Evolutionary conservation across 2,329 filamentous ascomycete species (phyloP).

Genomic region (Calonectria montana): DNA sequence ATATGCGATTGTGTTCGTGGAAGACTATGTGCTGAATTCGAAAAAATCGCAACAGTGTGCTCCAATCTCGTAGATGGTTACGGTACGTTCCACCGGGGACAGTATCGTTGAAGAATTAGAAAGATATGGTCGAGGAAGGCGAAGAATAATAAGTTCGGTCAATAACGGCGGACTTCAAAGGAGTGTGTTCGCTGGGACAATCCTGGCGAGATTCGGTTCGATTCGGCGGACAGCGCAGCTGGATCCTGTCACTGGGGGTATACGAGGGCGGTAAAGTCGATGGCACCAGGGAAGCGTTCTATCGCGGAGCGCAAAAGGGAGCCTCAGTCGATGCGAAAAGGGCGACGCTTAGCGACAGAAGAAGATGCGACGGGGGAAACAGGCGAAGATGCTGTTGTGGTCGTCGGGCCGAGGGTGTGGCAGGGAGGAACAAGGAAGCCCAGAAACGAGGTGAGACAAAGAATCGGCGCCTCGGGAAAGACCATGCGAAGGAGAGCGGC

Average conservation of each 20-base stretch:
- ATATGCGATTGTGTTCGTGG: conserved; percentile 6
- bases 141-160: conserved; percentile 26
- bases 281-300: conserved; percentile 21
- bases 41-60: conserved; percentile 15
- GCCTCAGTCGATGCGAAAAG: conserved; percentile 22
- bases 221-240: conserved; percentile 44
- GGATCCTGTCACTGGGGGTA: conserved; percentile 38
- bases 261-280: conserved; percentile 30
- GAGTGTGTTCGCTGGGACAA: conserved; percentile 36
- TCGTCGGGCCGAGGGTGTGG: conserved; percentile 41
- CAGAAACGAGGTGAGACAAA: conserved; percentile 46
- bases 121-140: conserved; percentile 32
- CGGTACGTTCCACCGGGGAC: conserved; percentile 36
- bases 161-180: conserved; percentile 29
- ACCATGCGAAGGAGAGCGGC: conserved; percentile 39
- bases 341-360: conserved; percentile 13
- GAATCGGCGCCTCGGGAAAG: conserved; percentile 44
- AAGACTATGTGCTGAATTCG: conserved; percentile 16
- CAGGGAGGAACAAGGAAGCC: conserved; percentile 42
- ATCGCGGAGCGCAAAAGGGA: conserved; percentile 24
- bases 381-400: conserved; percentile 34
- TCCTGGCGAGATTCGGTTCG: conserved; percentile 37
- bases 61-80: conserved; percentile 23
- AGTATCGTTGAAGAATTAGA: conserved; percentile 35
- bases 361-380: conserved; percentile 28